These are phyloP conservation scores for Colletotrichum theobromicola DNA, from an alignment of 2,329 filamentous ascomycete species.

Conservation along the genomic window DNA sequence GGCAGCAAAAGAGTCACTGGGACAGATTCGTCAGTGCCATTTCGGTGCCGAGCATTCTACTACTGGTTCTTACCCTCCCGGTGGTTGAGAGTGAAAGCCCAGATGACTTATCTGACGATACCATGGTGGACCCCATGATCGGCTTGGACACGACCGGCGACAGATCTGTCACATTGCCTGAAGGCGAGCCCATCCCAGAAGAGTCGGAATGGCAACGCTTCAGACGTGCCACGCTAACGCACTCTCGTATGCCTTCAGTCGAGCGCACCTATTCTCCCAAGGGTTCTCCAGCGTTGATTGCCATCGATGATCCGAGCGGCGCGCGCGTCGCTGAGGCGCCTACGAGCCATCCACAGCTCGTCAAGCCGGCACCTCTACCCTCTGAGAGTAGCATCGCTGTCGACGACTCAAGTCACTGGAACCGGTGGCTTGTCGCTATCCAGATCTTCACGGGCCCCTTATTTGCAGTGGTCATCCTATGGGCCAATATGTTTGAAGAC, in stretches of 20 bases:
- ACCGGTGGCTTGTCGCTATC: slow-evolving; percentile 84
- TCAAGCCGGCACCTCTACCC: not conserved
- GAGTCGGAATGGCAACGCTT: slow-evolving; percentile 67
- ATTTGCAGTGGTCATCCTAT: slow-evolving; percentile 80
- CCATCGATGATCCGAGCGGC: slow-evolving; percentile 26
- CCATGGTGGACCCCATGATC: not conserved
- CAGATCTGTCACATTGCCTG: slow-evolving; percentile 40
- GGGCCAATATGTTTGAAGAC: slow-evolving; percentile 69
- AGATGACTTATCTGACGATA: slow-evolving; percentile 49
- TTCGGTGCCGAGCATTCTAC: slow-evolving; percentile 87
- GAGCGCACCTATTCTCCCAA: slow-evolving; percentile 27
- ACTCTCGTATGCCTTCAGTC: slow-evolving; percentile 26
- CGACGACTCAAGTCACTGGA: slow-evolving; percentile 68
- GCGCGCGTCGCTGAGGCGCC: slow-evolving; percentile 11
- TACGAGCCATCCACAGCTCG: not conserved
- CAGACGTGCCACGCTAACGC: slow-evolving; percentile 49
- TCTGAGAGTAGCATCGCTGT: slow-evolving; percentile 25
- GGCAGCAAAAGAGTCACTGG: slow-evolving; percentile 82
- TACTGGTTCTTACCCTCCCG: slow-evolving; percentile 88
- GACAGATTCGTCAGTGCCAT: slow-evolving; percentile 82
- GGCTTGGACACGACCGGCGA: slow-evolving; percentile 25
- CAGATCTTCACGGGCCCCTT: slow-evolving; percentile 88
- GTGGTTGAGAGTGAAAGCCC: slow-evolving; percentile 79
- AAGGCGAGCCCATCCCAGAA: slow-evolving; percentile 33
- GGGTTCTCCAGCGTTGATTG: slow-evolving; percentile 34